Percentiles rank a stretch among this genome's conserved stretches.
phyloP scores from a whole-genome alignment of 2,329 filamentous ascomycete genomes.

The Botrytis galanthina region DNA sequence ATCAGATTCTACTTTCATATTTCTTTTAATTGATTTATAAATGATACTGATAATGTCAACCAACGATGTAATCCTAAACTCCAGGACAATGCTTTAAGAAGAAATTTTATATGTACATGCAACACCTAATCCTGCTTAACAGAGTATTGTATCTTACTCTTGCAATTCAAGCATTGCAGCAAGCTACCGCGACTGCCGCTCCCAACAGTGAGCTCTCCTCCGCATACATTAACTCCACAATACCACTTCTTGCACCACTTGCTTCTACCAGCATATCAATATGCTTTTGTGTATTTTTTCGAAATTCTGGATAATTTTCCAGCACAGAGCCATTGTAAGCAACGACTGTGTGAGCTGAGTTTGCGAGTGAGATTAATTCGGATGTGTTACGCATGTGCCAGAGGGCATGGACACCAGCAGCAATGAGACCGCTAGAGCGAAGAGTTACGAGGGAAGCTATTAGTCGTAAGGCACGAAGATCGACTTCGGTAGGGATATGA shows the following conservation, averaged over 20 bases:
- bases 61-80: not conserved
- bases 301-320: conserved; percentile 72
- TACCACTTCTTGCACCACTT: conserved; percentile 42
- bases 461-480: conserved; percentile 52
- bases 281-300: conserved; percentile 58
- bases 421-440: conserved; percentile 59
- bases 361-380: conserved; percentile 38
- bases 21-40: not conserved
- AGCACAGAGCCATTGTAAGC: conserved; percentile 79
- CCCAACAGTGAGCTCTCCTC: conserved; percentile 73
- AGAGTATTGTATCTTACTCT: not conserved
- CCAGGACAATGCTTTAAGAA: not conserved
- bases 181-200: conserved; percentile 67
- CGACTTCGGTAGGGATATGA: conserved; percentile 45
- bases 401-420: conserved; percentile 56
- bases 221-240: conserved; percentile 64
- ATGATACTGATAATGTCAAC: not conserved
- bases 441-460: conserved; percentile 55
- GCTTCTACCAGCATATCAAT: conserved; percentile 57
- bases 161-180: conserved; percentile 29
- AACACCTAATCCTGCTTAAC: not conserved
- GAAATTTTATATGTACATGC: not conserved
- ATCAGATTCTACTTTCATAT: not conserved
- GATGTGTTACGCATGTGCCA: conserved; percentile 52
- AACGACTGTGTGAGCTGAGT: conserved; percentile 54